Percentiles rank a stretch among this genome's conserved stretches.
Conservation (phyloP, 2,329 filamentous ascomycete species). For the Pseudocercospora fuligena region DNA sequence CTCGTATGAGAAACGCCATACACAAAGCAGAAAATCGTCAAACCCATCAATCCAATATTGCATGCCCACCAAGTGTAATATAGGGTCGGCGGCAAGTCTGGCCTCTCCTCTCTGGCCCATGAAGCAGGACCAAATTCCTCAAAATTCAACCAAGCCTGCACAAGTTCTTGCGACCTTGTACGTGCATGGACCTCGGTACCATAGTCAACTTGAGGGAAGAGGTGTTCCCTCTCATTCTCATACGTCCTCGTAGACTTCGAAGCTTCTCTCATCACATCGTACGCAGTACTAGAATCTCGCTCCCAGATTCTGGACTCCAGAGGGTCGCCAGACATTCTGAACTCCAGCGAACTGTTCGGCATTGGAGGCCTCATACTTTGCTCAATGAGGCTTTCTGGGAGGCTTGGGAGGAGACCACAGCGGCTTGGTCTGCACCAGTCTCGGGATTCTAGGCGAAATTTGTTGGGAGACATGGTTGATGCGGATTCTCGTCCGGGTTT, state of each 20-base stretch:
- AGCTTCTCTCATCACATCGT: neutral
- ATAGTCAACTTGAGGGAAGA: neutral
- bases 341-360: neutral
- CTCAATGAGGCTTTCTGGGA: neutral
- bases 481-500: neutral
- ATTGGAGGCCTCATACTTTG: neutral
- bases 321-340: neutral
- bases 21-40: neutral
- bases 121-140: neutral
- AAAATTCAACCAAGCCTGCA: neutral
- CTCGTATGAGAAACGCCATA: neutral
- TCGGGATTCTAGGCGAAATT: neutral
- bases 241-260: neutral
- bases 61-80: neutral
- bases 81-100: neutral
- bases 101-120: neutral
- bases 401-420: slow-evolving; percentile 4
- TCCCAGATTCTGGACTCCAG: neutral
- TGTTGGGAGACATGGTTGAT: neutral
- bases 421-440: neutral
- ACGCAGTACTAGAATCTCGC: neutral
- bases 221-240: neutral
- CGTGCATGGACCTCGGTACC: neutral
- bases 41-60: neutral
- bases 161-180: neutral